A percentile compares a stretch with the other conserved stretches of the same genome.
phyloP scores from a whole-genome alignment of 352 stramenopile genomes.

The Phytophthora pisi region DNA sequence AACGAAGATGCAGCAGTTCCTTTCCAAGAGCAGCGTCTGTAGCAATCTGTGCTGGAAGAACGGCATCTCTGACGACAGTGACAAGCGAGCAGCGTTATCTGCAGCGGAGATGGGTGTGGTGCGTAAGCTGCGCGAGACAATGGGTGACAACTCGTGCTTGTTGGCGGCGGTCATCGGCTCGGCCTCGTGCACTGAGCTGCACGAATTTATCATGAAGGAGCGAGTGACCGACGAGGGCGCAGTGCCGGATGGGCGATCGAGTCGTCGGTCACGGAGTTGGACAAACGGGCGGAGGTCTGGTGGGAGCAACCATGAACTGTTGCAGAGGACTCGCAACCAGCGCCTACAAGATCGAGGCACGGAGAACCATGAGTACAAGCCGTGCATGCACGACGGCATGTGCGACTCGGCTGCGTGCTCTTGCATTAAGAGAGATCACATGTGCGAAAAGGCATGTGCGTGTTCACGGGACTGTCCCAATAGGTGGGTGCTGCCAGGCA shows the following conservation, averaged over 20 bases:
- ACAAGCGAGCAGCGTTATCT: conserved; percentile 2
- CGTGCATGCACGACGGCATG: conserved; percentile 72
- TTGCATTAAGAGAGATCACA: conserved; percentile 60
- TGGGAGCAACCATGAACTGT: conserved; percentile 59
- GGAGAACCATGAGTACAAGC: conserved; percentile 71
- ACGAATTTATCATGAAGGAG: conserved; percentile 51
- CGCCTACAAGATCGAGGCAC: conserved; percentile 60
- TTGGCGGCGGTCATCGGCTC: conserved; percentile 57
- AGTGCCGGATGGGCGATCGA: conserved; percentile 6
- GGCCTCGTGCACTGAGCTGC: conserved; percentile 48
- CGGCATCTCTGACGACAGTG: not conserved
- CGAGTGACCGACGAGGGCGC: conserved; percentile 11
- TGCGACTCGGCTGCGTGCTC: conserved; percentile 63
- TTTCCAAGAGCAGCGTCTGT: conserved; percentile 33
- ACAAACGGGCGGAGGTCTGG: conserved; percentile 40
- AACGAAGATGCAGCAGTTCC: conserved; percentile 47
- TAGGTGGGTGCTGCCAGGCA: conserved; percentile 20
- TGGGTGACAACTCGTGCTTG: conserved; percentile 75
- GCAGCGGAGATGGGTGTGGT: conserved; percentile 51
- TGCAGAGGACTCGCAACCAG: conserved; percentile 69
- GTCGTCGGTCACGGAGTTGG: conserved; percentile 37
- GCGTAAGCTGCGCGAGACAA: conserved; percentile 55
- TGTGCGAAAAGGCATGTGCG: conserved; percentile 50
- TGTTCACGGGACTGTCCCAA: conserved; percentile 50
- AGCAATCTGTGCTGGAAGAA: conserved; percentile 47